Evolutionary conservation across 2,329 filamentous ascomycete species (phyloP).

Genomic region (Penicillium hordei): DNA sequence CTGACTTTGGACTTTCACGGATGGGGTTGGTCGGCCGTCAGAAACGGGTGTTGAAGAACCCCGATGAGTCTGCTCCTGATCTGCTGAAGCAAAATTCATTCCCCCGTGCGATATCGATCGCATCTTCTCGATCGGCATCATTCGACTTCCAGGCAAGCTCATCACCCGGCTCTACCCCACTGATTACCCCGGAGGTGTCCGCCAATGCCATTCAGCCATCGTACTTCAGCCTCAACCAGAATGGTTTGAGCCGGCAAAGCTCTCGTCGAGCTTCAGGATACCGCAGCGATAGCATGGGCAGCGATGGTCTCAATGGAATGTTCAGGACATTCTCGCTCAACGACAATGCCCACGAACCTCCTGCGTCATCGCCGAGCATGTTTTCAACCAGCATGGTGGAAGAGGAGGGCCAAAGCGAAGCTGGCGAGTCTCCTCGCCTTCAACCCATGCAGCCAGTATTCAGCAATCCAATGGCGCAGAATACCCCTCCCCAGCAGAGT

Average conservation of each 20-base stretch:
- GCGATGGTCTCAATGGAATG: constrained; percentile 79
- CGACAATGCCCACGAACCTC: constrained; percentile 53
- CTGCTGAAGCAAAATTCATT: constrained; percentile 91
- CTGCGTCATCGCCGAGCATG: constrained; percentile 37
- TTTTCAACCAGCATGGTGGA: constrained; percentile 60
- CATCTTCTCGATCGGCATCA: constrained; percentile 88
- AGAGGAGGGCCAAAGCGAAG: constrained; percentile 70
- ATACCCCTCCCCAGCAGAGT: constrained; percentile 56
- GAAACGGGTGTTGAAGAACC: constrained; percentile 80
- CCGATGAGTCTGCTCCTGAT: constrained; percentile 84
- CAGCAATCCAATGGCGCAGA: constrained; percentile 49
- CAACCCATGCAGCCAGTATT: constrained; percentile 62
- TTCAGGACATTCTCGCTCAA: constrained; percentile 75
- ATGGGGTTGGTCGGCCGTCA: constrained; percentile 97
- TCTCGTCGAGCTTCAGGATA: constrained; percentile 71
- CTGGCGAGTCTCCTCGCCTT: constrained; percentile 75
- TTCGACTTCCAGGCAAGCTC: constrained; percentile 80
- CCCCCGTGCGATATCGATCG: constrained; percentile 76
- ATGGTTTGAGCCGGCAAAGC: constrained; percentile 59
- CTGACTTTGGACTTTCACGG: constrained; percentile 92
- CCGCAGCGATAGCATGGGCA: constrained; percentile 88
- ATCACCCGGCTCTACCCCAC: constrained; percentile 80
- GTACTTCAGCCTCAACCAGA: constrained; percentile 73
- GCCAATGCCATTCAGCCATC: constrained; percentile 77
- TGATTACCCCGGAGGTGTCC: constrained; percentile 75